phyloP scores from a whole-genome alignment of 2,329 filamentous ascomycete genomes.

The Aschersonia sp. region DNA sequence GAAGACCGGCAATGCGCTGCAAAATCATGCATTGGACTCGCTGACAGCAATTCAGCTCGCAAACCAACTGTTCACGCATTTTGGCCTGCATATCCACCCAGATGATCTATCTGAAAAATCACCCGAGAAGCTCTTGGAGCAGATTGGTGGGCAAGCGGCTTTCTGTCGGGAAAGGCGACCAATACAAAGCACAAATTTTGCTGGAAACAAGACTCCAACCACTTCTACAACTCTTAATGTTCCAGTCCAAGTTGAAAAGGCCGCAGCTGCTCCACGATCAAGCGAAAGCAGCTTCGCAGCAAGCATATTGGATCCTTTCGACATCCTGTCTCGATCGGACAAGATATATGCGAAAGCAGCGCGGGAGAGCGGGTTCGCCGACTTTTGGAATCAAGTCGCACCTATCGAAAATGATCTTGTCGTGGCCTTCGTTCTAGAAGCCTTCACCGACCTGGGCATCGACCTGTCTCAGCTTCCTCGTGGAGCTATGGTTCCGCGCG shows the following conservation, averaged over 20 bases:
- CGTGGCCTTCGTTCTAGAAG: slow-evolving; percentile 1
- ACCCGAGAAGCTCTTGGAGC: not conserved
- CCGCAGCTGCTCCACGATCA: not conserved
- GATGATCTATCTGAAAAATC: not conserved
- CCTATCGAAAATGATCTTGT: not conserved
- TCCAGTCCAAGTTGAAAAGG: not conserved
- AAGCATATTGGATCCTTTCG: not conserved
- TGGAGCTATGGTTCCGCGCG: not conserved
- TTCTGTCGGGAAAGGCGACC: not conserved
- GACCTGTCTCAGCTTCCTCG: not conserved
- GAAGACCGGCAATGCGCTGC: not conserved
- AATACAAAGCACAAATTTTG: not conserved
- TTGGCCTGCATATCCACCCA: not conserved
- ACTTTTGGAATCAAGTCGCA: slow-evolving; percentile 1
- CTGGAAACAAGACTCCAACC: not conserved
- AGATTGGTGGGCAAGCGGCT: not conserved
- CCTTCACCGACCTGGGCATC: not conserved
- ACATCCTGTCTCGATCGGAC: not conserved
- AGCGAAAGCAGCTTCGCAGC: not conserved
- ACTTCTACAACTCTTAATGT: not conserved
- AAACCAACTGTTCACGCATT: not conserved
- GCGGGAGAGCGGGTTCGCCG: not conserved
- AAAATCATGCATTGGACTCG: not conserved
- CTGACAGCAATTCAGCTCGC: not conserved
- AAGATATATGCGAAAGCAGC: not conserved